phyloP scores from a whole-genome alignment of 1,284 basidiomycete genomes.

The Naganishia sp. region DNA sequence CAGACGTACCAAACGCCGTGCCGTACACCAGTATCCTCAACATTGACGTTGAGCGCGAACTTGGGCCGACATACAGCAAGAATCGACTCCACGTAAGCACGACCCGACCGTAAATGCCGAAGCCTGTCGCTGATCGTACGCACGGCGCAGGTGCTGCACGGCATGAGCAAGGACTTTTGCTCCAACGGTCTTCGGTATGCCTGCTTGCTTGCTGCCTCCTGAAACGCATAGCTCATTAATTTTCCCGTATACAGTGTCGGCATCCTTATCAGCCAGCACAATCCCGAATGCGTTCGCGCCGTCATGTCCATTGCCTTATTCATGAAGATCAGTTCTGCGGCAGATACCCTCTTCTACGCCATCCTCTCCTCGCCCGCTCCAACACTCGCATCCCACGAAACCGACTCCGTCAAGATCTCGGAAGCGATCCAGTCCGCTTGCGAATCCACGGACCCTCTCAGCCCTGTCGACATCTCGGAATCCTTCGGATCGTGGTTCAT shows the following conservation, averaged over 20 bases:
- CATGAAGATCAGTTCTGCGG: slow-evolving; percentile 46
- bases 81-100: slow-evolving; percentile 50
- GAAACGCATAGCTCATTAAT: background rate
- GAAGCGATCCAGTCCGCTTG: slow-evolving; percentile 45
- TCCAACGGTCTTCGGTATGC: slow-evolving; percentile 50
- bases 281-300: slow-evolving; percentile 51
- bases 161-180: slow-evolving; percentile 57
- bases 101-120: background rate
- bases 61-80: slow-evolving; percentile 49
- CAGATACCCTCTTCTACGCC: slow-evolving; percentile 20
- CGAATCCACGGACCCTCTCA: slow-evolving; percentile 47
- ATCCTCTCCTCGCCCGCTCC: slow-evolving; percentile 12
- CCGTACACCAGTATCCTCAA: slow-evolving; percentile 54
- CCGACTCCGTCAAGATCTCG: background rate
- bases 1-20: slow-evolving; percentile 41
- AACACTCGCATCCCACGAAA: slow-evolving; percentile 10
- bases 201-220: background rate
- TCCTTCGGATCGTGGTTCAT: slow-evolving; percentile 42
- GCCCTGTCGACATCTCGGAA: slow-evolving; percentile 41
- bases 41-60: slow-evolving; percentile 52
- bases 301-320: slow-evolving; percentile 51
- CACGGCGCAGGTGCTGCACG: slow-evolving; percentile 42
- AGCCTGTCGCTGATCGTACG: slow-evolving; percentile 5
- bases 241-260: slow-evolving; percentile 43
- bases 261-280: slow-evolving; percentile 52